Base-by-base conservation (phyloP, 2,329 filamentous ascomycete genomes). In the Aspergillus sp. region DNA sequence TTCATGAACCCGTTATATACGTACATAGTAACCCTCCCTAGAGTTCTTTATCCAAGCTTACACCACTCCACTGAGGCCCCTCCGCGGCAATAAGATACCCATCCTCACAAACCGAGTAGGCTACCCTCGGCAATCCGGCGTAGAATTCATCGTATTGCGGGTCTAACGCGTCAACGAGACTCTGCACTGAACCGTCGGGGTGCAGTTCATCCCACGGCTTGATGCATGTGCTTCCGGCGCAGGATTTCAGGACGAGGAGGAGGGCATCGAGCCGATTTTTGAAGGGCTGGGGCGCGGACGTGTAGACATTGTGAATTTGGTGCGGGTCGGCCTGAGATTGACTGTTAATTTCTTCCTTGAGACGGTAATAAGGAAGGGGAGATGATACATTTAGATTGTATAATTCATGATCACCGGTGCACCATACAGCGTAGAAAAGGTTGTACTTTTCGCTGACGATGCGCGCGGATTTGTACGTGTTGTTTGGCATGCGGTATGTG, bases 371-470 rank as follows among this genome's bases (percentile, higher is more conserved):
- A 14, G 44, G 11, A 46, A 7, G 27, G 17, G 53, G 12, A 31
- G 65, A 52, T 57, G 65, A 52, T 57, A 74, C 72, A 17, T 60
- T 68, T 3, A 76, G 62, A 55, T 77, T 73, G 39, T 77, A 77
- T 0, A 77, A 61, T 40, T 77, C 72, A 48, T 77, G 75, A 56
- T 77, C 74, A 17, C 72, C 71, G 43, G 60, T 75, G 58, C 75
- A 77, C 72, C 74, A 77, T 3, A 77, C 73, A 0, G 72, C 72
- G 58, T 77, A 77, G 55, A 75, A 77, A 2, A 77, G 58, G 33
- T 73, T 72, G 35, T 77, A 76, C 1, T 62, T 66, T 1, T 71
- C 56, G 3, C 71, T 69, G 5, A 77, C 56, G 7, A 77, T 58
- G 4, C 75, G 70, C 9, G 74, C 61, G 0, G 73, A 73, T 57